These are phyloP conservation scores for Cnidoscolus chayamansa DNA, from an alignment of 441 rosid species.

Conservation along the genomic window DNA sequence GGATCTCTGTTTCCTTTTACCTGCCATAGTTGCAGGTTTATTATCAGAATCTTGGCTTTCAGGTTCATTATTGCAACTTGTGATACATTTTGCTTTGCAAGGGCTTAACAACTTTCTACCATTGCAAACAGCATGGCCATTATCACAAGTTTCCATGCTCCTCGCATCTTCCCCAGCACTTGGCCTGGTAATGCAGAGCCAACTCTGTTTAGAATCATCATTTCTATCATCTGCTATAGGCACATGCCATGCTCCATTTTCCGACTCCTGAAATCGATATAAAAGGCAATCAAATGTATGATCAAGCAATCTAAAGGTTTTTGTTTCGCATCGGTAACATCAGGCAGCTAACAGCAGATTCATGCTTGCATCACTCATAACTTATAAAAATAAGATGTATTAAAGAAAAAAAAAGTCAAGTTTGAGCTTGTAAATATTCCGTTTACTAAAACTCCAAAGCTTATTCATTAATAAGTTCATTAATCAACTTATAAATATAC, in stretches of 20 bases:
- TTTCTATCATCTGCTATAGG: slow-evolving; percentile 36
- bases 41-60: slow-evolving; percentile 1
- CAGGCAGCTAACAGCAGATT: not conserved
- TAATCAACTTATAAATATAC: too few relatives aligned
- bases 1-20: slow-evolving; percentile 35
- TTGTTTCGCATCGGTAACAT: not conserved
- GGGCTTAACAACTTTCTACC: not conserved
- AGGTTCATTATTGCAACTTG: slow-evolving; percentile 6
- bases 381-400: too few relatives aligned
- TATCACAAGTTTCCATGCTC: slow-evolving; percentile 6
- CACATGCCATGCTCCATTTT: slow-evolving; percentile 82
- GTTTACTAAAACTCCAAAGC: too few relatives aligned
- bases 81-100: not conserved
- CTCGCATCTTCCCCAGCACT: slow-evolving; percentile 19
- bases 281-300: not conserved
- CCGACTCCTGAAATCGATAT: slow-evolving; percentile 60
- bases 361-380: not conserved
- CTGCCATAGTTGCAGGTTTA: not conserved
- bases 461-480: too few relatives aligned
- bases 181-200: slow-evolving; percentile 64
- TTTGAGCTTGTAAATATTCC: too few relatives aligned
- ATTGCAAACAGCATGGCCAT: not conserved
- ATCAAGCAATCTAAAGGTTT: not conserved
- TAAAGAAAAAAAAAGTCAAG: too few relatives aligned
- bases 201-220: slow-evolving; percentile 38